Percentiles rank a stretch among this genome's conserved stretches.
Conservation (phyloP, 1,139 yeast species). For the Diutina siamensis region DNA sequence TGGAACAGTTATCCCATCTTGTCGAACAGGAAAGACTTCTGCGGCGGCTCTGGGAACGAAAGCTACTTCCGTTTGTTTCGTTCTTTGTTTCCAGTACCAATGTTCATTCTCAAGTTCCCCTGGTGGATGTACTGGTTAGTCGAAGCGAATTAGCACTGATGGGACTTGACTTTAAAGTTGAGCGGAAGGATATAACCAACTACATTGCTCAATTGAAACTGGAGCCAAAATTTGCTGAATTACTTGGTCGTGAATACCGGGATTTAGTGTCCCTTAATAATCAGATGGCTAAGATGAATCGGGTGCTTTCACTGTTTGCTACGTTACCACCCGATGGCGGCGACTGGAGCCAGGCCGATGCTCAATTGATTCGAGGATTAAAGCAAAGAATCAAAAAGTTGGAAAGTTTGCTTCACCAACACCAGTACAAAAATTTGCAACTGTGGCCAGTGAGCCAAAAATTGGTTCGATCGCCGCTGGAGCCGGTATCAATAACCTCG, state of each 20-base stretch:
- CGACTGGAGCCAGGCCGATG: conserved; percentile 15
- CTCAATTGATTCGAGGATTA: conserved; percentile 40
- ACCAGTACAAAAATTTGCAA: conserved; percentile 44
- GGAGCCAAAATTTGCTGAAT: conserved; percentile 20
- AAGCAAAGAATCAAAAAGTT: conserved; percentile 49
- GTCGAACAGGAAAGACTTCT: conserved; percentile 46
- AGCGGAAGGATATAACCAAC: conserved; percentile 29
- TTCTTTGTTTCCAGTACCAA: neutral
- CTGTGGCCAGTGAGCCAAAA: conserved; percentile 36
- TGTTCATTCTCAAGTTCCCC: neutral
- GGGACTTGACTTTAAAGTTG: conserved; percentile 15
- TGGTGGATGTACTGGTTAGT: neutral
- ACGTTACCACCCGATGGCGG: conserved; percentile 10
- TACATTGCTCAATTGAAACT: conserved; percentile 22
- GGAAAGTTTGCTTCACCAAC: conserved; percentile 58
- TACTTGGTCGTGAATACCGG: conserved; percentile 35
- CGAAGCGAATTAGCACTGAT: neutral
- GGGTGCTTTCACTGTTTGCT: conserved; percentile 24
- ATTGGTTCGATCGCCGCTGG: neutral
- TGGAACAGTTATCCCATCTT: conserved; percentile 48
- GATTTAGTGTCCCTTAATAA: conserved; percentile 32
- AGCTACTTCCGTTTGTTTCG: conserved; percentile 19
- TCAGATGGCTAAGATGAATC: conserved; percentile 27
- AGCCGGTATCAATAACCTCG: neutral
- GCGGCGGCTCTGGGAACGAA: conserved; percentile 53